Percentiles rank a stretch among this genome's conserved stretches.
phyloP scores from a whole-genome alignment of 352 stramenopile species.

The Pythium rishiriense region DNA sequence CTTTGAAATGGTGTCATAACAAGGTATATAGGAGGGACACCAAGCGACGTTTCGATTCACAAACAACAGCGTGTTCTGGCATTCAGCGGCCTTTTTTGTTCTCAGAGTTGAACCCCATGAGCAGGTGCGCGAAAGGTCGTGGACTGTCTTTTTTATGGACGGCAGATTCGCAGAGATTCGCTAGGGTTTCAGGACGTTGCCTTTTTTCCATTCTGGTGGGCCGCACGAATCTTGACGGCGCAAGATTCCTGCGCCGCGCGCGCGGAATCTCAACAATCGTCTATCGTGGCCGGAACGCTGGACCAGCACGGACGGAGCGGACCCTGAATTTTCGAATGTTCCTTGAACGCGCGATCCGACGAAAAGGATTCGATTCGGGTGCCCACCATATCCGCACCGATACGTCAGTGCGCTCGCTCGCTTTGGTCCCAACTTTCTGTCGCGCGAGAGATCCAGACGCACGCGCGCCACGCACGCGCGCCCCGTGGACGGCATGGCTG shows the following conservation, averaged over 20 bases:
- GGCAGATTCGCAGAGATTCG: constrained; percentile 16
- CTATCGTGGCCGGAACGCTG: background rate
- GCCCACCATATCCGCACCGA: background rate
- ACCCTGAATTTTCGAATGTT: background rate
- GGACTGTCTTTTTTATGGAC: constrained; percentile 3
- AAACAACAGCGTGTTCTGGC: background rate
- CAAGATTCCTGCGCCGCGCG: background rate
- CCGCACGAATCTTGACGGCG: background rate
- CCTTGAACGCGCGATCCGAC: constrained; percentile 4
- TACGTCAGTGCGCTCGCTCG: background rate
- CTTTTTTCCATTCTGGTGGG: background rate
- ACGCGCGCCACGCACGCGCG: background rate
- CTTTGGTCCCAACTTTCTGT: background rate
- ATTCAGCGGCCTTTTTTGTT: background rate
- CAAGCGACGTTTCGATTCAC: too few relatives aligned
- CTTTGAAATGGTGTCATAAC: too few relatives aligned
- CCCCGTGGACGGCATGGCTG: background rate
- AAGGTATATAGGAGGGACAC: background rate
- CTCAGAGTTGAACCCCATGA: background rate
- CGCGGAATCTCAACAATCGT: constrained; percentile 15
- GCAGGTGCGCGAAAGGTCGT: constrained; percentile 8
- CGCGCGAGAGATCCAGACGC: background rate
- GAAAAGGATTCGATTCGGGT: constrained; percentile 11
- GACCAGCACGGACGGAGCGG: background rate
- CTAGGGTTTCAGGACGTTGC: background rate